Evolutionary conservation across 2,329 filamentous ascomycete genomes (phyloP).

Genomic region (Nannizziopsis barbatae): DNA sequence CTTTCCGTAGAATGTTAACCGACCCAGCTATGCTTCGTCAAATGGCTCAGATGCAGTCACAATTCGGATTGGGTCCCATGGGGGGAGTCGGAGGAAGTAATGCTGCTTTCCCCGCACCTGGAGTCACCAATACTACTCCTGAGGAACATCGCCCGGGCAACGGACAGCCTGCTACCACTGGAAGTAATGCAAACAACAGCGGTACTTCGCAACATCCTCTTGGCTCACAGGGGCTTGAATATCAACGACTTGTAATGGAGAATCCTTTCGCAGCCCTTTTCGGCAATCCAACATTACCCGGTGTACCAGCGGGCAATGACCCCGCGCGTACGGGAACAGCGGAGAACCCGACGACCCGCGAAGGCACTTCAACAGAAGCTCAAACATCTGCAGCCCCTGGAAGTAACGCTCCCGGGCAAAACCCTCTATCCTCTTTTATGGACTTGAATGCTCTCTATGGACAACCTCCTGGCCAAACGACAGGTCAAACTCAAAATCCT

Average conservation of each 20-base stretch:
- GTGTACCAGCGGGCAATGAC: neutral
- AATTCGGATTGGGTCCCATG: conserved; percentile 43
- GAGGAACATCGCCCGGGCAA: conserved; percentile 31
- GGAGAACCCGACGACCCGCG: conserved; percentile 22
- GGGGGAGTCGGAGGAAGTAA: conserved; percentile 42
- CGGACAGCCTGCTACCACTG: conserved; percentile 24
- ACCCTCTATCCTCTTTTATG: conserved; percentile 61
- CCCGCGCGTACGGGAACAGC: neutral
- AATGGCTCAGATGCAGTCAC: conserved; percentile 69
- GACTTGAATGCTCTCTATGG: conserved; percentile 30
- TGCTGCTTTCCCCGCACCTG: conserved; percentile 71
- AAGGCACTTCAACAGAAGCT: conserved; percentile 1
- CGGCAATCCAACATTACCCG: conserved; percentile 26
- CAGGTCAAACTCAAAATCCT: conserved; percentile 32
- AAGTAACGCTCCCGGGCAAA: conserved; percentile 28
- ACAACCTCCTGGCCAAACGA: conserved; percentile 18
- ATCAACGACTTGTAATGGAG: conserved; percentile 20
- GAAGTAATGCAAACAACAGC: conserved; percentile 4
- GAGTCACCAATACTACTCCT: conserved; percentile 76
- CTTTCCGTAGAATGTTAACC: conserved; percentile 85
- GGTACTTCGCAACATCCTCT: conserved; percentile 23
- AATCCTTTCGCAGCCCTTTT: conserved; percentile 56
- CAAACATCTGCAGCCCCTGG: neutral
- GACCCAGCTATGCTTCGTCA: conserved; percentile 75
- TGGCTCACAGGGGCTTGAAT: conserved; percentile 24